Percentiles rank a stretch among this genome's conserved stretches.
These are phyloP conservation scores for Solanum infundibuliforme DNA, from an alignment of 257 asterid species.

Conservation along the genomic window DNA sequence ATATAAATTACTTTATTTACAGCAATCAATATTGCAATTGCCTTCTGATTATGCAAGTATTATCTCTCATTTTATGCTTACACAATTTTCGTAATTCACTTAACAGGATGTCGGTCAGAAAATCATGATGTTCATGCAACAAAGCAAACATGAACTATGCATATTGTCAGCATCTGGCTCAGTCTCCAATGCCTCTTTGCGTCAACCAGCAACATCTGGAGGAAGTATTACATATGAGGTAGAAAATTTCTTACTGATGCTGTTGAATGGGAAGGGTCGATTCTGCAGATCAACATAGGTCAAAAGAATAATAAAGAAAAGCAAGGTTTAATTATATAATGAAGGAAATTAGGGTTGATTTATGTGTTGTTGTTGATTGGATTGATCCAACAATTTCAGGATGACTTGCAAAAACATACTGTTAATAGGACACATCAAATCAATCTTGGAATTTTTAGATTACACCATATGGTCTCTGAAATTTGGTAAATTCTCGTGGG, in stretches of 20 bases:
- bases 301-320: neutral
- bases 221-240: constrained; percentile 54
- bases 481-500: too few species aligned
- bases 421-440: neutral
- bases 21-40: neutral
- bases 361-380: neutral
- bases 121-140: constrained; percentile 41
- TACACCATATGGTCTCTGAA: neutral
- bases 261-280: neutral
- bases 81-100: neutral
- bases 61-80: neutral
- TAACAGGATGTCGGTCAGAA: constrained; percentile 48
- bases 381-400: neutral
- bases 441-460: neutral
- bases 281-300: neutral
- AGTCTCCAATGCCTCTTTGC: constrained; percentile 47
- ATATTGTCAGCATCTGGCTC: constrained; percentile 54
- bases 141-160: constrained; percentile 45
- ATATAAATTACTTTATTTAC: neutral
- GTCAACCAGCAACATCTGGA: constrained; percentile 56
- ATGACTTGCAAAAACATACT: neutral
- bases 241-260: neutral
- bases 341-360: neutral
- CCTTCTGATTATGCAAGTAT: neutral
- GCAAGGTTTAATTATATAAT: neutral